Percentiles rank a stretch among this genome's conserved stretches.
phyloP scores from a whole-genome alignment of 2,329 filamentous ascomycete species.

The Penicillium sp. region DNA sequence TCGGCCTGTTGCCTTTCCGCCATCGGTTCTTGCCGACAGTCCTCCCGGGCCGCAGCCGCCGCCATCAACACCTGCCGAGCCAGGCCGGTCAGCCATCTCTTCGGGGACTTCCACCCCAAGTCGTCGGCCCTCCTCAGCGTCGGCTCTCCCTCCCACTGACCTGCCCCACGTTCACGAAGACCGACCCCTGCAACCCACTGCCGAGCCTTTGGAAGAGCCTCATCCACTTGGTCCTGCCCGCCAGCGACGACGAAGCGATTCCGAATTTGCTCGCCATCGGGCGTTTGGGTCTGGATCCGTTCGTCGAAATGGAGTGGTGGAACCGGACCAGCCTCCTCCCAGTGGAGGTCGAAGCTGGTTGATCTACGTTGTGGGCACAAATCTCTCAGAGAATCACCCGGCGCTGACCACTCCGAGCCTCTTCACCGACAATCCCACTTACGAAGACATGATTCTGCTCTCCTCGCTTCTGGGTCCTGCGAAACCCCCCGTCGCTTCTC shows the following conservation, averaged over 20 bases:
- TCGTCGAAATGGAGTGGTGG: slow-evolving; percentile 59
- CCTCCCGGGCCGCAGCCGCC: slow-evolving; percentile 55
- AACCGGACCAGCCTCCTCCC: slow-evolving; percentile 47
- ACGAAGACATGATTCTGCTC: slow-evolving; percentile 66
- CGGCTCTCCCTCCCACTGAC: slow-evolving; percentile 34
- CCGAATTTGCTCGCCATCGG: slow-evolving; percentile 51
- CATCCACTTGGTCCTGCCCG: slow-evolving; percentile 40
- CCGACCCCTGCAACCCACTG: slow-evolving; percentile 29
- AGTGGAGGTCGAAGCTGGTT: slow-evolving; percentile 60
- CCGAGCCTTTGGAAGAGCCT: slow-evolving; percentile 40
- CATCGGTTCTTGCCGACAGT: slow-evolving; percentile 48
- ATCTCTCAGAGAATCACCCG: slow-evolving; percentile 64
- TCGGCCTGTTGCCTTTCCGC: slow-evolving; percentile 25
- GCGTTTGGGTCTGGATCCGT: slow-evolving; percentile 57
- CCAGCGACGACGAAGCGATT: slow-evolving; percentile 54
- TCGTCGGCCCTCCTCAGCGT: slow-evolving; percentile 44
- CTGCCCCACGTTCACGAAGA: slow-evolving; percentile 38
- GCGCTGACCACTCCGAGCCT: slow-evolving; percentile 64
- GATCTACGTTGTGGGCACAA: slow-evolving; percentile 65
- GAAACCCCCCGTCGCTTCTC: slow-evolving; percentile 61
- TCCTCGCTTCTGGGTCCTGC: slow-evolving; percentile 61
- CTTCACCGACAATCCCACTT: slow-evolving; percentile 63
- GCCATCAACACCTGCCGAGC: slow-evolving; percentile 58
- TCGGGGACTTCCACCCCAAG: slow-evolving; percentile 48
- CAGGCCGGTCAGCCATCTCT: slow-evolving; percentile 49